Evolutionary conservation across 805 yeast species (phyloP), one percentile per base, ranked within the genome.

Genomic region (Metschnikowia proteae): DNA sequence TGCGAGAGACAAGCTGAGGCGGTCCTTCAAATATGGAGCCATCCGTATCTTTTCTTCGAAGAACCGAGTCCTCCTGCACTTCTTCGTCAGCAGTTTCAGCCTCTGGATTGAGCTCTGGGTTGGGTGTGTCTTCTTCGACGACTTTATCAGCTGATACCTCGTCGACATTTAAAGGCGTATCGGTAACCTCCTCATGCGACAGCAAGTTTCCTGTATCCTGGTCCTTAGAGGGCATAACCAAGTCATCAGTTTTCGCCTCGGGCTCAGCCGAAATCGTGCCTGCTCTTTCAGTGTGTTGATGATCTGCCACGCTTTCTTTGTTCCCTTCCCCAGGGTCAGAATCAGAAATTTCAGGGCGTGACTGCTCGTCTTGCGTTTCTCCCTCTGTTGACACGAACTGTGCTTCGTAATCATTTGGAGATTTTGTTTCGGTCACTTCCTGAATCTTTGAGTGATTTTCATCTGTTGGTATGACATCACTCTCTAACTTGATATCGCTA

Each of bases 21-120:
- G 96, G 96, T 0, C 96, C 96, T 62, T 83, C 84, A 56, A 74
- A 81, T 0, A 71, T 51, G 27, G 60, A 63, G 7, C 60, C 56
- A 23, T 54, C 54, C 5, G 26, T 25, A 33, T 42, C 45, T 34
- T 42, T 10, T 42, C 45, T 34, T 17, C 38, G 32, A 9, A 42
- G 17, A 27, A 30, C 45, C 10, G 43, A 23, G 7, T 42, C 35
- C 17, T 33, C 42, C 3, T 35, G 23, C 32, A 43, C 56, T 23
- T 40, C 50, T 41, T 51, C 50, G 23, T 44, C 33, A 26, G 26
- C 17, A 17, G 17, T 17, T 17, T 17, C 17, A 26, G 39, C 29
- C 4, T 37, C 39, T n/a, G 29, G 26, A 37, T 26, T 30, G 2
- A 37, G 26, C 22, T 37, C 39, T 6, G 39, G 11, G 22, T 26